Evolutionary conservation across 108 stramenopile genomes (phyloP), one percentile per base, ranked within the genome.

Genomic region (Asterionellopsis glacialis): DNA sequence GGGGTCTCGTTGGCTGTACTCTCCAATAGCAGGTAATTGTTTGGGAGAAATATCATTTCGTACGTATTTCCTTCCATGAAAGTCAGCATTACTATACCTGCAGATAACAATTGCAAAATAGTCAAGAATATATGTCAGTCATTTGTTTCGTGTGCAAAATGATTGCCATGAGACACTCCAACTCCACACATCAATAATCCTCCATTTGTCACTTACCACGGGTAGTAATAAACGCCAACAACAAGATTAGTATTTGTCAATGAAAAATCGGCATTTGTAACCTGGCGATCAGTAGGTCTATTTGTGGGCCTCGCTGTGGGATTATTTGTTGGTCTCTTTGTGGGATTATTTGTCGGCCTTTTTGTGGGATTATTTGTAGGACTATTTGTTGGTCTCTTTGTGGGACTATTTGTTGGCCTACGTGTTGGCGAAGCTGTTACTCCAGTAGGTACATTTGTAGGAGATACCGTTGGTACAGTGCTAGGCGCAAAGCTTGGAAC

Each of bases 221-320:
- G 67, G 41, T 73, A 73, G 41, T 73, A 73, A 33, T 73, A 73
- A 5, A 51, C 72, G 9, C 72, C 72, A 18, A 68, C 51, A 3
- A 54, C 40, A 25, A 52, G 44, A 38, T 68, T 7, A 7, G 33
- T 33, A 7, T 33, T 33, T 33, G 33, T 33, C 33, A 5, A 5
- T 7, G 33, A 33, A 33, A 33, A 33, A 5, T 33, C 33, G 33
- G 33, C 33, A 33, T 33, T 33, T 7, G 33, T 33, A 33, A 33
- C 33, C 2, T 7, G 33, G 7, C 2, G 2, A 33, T 33, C 7
- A 5, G 33, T 33, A 5, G 33, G 33, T n/a, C n/a, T n/a, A n/a
- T n/a, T n/a, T n/a, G 33, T 2, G 33, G 33, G 33, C n/a, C n/a
- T n/a, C n/a, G n/a, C n/a, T n/a, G n/a, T n/a, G n/a, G n/a, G 33